Base-by-base conservation (phyloP, 2,329 filamentous ascomycete genomes). In the Teratosphaeria pseudoeucalypti region DNA sequence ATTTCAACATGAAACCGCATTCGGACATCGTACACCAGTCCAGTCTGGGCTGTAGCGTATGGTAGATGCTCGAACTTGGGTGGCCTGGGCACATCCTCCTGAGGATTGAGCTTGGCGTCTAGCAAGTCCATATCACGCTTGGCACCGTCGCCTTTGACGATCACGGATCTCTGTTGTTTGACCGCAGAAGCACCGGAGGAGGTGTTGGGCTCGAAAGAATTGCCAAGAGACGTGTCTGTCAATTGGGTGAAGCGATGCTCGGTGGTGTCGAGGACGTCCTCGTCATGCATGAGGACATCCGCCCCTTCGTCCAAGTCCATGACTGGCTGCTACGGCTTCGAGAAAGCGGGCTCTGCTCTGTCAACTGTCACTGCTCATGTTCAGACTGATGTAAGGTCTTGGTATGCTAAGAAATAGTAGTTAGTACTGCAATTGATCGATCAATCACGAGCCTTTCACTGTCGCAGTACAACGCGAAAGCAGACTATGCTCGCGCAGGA, bases 1-100 rank as follows among this genome's bases (percentile, higher is more conserved):
- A 80, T 77, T 71, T 96, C 95, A 58, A 91, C 89, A 72, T 99
- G 94, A 62, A 95, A 88, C 62, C 94, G 90, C 94, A 99, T 99
- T 34, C 92, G 85, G 60, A 90, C 86, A 76, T 99, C 94, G 71
- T 97, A 99, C 65, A 81, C 77, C 2, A 81, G 69, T 0, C 78
- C 78, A 9, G 78, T 78, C 61, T 71, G 70, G 3, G 66, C 65
- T 0, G 71, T 72, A 3, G 70, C 65, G 59, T 76, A 75, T 1
- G 74, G 73, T 11, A 76, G 64, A 2, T 63, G 57, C n/a, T 67
- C 57, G 59, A 72, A 76, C 58, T 72, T 75, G 29, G 70, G 62
- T 23, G 66, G 68, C 29, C 64, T 63, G 2, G 70, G 70, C 9
- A 58, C 62, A 57, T 70, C 68, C 43, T 65, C 61, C 26, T 64